Percentiles rank a stretch among this genome's conserved stretches.
Conservation (phyloP, 305 asterid genomes). For the Rubia peregrina region DNA sequence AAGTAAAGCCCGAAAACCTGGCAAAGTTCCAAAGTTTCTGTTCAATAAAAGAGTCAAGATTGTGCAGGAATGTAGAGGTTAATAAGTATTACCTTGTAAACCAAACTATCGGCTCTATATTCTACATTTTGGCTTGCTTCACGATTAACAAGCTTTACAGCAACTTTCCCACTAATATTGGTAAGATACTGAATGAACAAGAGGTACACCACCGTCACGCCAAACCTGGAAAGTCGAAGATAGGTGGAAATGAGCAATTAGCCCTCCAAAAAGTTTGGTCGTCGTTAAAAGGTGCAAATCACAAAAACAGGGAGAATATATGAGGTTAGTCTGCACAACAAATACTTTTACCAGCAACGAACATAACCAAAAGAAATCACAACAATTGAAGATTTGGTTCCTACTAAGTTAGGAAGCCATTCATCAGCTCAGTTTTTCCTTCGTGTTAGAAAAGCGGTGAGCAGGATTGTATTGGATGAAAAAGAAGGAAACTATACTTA, state of each 20-base stretch:
- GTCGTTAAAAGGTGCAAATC: background rate
- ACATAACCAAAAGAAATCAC: background rate
- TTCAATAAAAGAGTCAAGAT: background rate
- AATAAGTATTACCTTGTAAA: slow-evolving; percentile 55
- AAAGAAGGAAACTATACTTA: slow-evolving; percentile 27
- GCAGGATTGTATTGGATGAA: background rate
- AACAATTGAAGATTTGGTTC: background rate
- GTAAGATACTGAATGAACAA: slow-evolving; percentile 81
- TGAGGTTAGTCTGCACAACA: background rate
- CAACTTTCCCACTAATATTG: slow-evolving; percentile 68
- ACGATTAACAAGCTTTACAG: slow-evolving; percentile 71
- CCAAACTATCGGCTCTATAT: slow-evolving; percentile 78
- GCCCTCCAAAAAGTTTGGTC: background rate
- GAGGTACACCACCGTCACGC: slow-evolving; percentile 70
- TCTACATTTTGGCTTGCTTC: slow-evolving; percentile 62
- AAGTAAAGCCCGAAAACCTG: slow-evolving; percentile 96
- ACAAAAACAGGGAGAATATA: background rate
- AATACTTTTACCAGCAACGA: background rate
- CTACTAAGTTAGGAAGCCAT: background rate
- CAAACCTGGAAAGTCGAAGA: slow-evolving; percentile 47
- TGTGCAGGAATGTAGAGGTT: background rate
- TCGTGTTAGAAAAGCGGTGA: background rate
- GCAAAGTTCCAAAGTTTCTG: slow-evolving; percentile 8
- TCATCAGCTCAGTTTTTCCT: background rate
- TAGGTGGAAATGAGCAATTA: background rate